phyloP scores from a whole-genome alignment of 768 basidiomycete genomes.

The Russula griseocarnosa region DNA sequence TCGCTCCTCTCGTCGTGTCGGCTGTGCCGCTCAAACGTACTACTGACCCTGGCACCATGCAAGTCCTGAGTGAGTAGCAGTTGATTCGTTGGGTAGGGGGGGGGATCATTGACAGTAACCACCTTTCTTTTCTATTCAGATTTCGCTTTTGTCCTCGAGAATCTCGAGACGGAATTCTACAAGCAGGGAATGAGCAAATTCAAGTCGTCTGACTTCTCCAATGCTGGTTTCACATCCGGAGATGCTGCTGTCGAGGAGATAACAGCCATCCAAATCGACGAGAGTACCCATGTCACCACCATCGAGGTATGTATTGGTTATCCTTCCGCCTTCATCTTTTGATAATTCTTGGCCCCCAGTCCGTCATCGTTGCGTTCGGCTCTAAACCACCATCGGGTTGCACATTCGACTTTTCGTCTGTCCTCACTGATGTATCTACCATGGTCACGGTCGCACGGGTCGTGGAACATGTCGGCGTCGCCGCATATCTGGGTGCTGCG shows the following conservation, averaged over 20 bases:
- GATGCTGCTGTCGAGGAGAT: slow-evolving; percentile 59
- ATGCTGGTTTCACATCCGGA: slow-evolving; percentile 59
- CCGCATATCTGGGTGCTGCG: slow-evolving; percentile 73
- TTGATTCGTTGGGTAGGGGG: background rate
- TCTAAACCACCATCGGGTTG: slow-evolving; percentile 52
- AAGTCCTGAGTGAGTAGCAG: slow-evolving; percentile 50
- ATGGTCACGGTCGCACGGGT: slow-evolving; percentile 71
- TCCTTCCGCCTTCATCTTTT: background rate
- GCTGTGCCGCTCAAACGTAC: slow-evolving; percentile 48
- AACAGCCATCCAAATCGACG: slow-evolving; percentile 55
- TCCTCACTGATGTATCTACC: slow-evolving; percentile 58
- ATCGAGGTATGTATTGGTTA: slow-evolving; percentile 43
- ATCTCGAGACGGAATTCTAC: slow-evolving; percentile 69
- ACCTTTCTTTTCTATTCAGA: slow-evolving; percentile 40
- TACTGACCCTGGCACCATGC: slow-evolving; percentile 38
- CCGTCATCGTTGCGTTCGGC: slow-evolving; percentile 52
- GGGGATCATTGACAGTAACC: background rate
- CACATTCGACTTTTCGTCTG: slow-evolving; percentile 63
- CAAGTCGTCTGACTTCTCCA: slow-evolving; percentile 54
- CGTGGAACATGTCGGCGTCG: slow-evolving; percentile 72
- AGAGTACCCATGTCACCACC: slow-evolving; percentile 53
- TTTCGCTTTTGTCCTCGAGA: slow-evolving; percentile 73
- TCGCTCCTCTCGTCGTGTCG: slow-evolving; percentile 42
- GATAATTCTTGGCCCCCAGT: slow-evolving; percentile 32
- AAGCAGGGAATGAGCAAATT: slow-evolving; percentile 61